A percentile compares a stretch with the other conserved stretches of the same genome.
Evolutionary conservation across 768 basidiomycete species (phyloP).

Genomic region (Suillus plorans): DNA sequence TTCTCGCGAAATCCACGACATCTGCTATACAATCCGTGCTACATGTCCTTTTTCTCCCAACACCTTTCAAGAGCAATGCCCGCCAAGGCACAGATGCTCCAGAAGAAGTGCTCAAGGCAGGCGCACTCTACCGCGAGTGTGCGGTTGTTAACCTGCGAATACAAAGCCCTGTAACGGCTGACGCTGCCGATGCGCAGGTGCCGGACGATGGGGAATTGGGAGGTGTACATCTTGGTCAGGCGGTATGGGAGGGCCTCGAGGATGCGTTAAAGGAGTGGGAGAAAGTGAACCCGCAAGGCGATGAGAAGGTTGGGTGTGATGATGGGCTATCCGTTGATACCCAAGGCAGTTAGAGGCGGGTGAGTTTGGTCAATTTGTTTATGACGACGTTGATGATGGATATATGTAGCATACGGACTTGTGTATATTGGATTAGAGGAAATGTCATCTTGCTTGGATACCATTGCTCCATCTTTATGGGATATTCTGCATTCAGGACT

Average conservation of each 20-base stretch:
- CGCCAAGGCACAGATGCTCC: conserved; percentile 27
- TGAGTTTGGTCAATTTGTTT: not conserved
- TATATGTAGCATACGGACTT: not conserved
- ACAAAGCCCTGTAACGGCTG: conserved; percentile 27
- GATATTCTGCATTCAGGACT: not conserved
- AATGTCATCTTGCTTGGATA: not conserved
- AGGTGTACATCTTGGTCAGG: conserved; percentile 62
- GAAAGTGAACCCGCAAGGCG: conserved; percentile 22
- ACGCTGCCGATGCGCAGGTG: conserved; percentile 36
- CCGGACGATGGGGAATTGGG: conserved; percentile 70
- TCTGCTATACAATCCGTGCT: conserved; percentile 74
- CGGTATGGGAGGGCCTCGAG: conserved; percentile 81
- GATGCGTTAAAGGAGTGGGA: conserved; percentile 68
- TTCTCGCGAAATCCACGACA: conserved; percentile 68
- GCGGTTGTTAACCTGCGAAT: conserved; percentile 55
- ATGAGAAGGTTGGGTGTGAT: conserved; percentile 20
- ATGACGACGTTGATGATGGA: not conserved
- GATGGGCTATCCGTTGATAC: conserved; percentile 27
- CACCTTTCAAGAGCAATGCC: conserved; percentile 63
- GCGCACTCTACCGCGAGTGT: conserved; percentile 76
- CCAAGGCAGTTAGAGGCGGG: conserved; percentile 14
- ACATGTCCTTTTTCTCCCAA: conserved; percentile 80
- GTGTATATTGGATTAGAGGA: not conserved
- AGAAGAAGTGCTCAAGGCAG: conserved; percentile 74
- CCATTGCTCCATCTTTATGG: not conserved